These are phyloP conservation scores for Leptodontidium sp. DNA, from an alignment of 2,329 filamentous ascomycete species.

Conservation along the genomic window DNA sequence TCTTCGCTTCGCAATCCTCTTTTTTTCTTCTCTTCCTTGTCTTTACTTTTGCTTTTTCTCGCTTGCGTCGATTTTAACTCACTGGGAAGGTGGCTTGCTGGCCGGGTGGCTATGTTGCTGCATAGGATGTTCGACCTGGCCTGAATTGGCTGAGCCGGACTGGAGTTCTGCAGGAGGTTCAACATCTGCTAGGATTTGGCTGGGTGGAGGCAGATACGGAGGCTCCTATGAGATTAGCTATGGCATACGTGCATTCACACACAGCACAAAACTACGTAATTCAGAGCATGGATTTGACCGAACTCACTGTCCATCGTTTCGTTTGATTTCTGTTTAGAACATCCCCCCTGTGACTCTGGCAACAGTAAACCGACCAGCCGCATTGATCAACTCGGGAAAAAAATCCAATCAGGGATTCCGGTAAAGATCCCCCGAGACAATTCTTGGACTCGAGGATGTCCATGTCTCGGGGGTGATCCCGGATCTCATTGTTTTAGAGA, in stretches of 20 bases:
- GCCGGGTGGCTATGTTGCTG: background rate
- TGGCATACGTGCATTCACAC: background rate
- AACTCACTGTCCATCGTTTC: background rate
- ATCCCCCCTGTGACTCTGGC: background rate
- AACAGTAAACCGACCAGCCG: background rate
- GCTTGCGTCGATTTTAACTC: constrained; percentile 1
- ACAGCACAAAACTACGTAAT: constrained; percentile 6
- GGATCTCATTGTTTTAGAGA: no score
- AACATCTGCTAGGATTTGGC: background rate
- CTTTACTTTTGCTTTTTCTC: background rate
- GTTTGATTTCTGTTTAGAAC: background rate
- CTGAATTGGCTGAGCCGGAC: background rate
- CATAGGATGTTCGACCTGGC: no score
- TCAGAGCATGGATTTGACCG: constrained; percentile 11
- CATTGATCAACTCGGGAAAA: background rate
- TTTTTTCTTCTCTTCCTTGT: constrained; percentile 11
- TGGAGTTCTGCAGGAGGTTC: constrained; percentile 3
- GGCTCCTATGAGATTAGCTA: constrained; percentile 18
- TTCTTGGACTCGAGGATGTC: background rate
- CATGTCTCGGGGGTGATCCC: background rate
- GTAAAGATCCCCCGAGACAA: background rate
- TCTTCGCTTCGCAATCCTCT: background rate
- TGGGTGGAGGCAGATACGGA: background rate
- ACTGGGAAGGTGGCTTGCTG: background rate
- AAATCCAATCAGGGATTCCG: no score